phyloP scores from a whole-genome alignment of 768 basidiomycete genomes.

The Royoungia palumana region DNA sequence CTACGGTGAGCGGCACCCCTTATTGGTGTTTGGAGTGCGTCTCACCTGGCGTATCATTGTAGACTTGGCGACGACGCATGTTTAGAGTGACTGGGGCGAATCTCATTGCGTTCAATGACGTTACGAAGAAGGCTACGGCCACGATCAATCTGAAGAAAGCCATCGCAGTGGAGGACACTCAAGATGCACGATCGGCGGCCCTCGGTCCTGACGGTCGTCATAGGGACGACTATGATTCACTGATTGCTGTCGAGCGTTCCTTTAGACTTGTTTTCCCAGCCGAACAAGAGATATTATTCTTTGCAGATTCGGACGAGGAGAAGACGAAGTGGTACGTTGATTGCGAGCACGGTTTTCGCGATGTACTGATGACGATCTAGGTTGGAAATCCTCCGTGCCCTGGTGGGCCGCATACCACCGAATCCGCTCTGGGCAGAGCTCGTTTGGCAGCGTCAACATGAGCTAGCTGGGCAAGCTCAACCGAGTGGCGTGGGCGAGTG shows the following conservation, averaged over 20 bases:
- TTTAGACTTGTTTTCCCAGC: conserved; percentile 81
- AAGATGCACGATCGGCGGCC: conserved; percentile 49
- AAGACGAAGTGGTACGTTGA: conserved; percentile 78
- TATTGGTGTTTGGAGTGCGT: background rate
- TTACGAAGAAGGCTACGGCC: conserved; percentile 84
- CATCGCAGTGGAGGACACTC: conserved; percentile 70
- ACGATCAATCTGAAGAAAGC: conserved; percentile 92
- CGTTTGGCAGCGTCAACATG: conserved; percentile 76
- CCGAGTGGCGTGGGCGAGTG: background rate
- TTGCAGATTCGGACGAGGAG: conserved; percentile 86
- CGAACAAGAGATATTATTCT: conserved; percentile 82
- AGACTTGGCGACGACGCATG: conserved; percentile 83
- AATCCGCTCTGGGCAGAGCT: conserved; percentile 94
- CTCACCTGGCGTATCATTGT: background rate
- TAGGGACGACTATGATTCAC: conserved; percentile 56
- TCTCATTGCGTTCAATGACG: conserved; percentile 87
- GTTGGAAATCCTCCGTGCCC: conserved; percentile 79
- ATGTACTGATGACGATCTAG: conserved; percentile 37
- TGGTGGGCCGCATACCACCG: conserved; percentile 87
- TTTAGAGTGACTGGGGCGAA: conserved; percentile 83
- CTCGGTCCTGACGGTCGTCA: conserved; percentile 44
- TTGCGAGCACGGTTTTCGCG: background rate
- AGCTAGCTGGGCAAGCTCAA: conserved; percentile 26
- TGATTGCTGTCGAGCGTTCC: conserved; percentile 73
- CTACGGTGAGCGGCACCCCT: conserved; percentile 54